Base-by-base conservation (phyloP, 208 protist species). In the Vickermania spadyakhi region DNA sequence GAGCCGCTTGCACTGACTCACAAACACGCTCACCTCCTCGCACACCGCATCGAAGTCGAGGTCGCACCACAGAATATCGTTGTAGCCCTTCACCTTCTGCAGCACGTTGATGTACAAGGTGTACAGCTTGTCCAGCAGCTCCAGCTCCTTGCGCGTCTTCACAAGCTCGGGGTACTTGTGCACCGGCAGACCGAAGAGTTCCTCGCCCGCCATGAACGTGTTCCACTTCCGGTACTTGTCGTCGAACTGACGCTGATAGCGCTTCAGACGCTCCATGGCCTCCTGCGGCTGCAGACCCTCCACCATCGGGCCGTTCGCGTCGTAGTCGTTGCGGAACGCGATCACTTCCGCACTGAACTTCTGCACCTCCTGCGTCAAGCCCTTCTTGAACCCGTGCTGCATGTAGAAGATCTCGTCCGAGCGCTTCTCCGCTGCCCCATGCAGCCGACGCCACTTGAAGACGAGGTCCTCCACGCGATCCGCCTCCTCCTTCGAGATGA, bases 401-500 rank as follows among this genome's bases (percentile, higher is more conserved):
- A 98, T 87, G 58, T 81, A 60, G 60, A 88, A 86, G 63, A 98
- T 93, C 54, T 96, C 76, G 58, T 96, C 83, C 7, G 88, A 86
- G 41, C 87, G 79, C 18, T 77, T 64, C 62, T 89, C 77, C 14
- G 88, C 86, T 13, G 77, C 51, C 66, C 75, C 78, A 57, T 93
- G 85, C 42, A 98, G 80, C 62, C 94, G 95, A 31, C 87, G 74
- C 93, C 96, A 98, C 66, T 86, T 86, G 62, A 91, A 85, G 28
- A 88, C 79, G 55, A 99, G 81, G 58, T 97, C 90, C 64, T 92
- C 79, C n/a, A 98, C 86, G 62, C 86, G 84, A 62, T 98, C 96
- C 31, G 84, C 68, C 78, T 99, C 97, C 56, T 98, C 96, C 78
- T 98, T 98, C n/a, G 94, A 81, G 54, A 99, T 86, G 42, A 76